phyloP scores from a whole-genome alignment of 495 filamentous ascomycete species.

The Neurospora sp. region DNA sequence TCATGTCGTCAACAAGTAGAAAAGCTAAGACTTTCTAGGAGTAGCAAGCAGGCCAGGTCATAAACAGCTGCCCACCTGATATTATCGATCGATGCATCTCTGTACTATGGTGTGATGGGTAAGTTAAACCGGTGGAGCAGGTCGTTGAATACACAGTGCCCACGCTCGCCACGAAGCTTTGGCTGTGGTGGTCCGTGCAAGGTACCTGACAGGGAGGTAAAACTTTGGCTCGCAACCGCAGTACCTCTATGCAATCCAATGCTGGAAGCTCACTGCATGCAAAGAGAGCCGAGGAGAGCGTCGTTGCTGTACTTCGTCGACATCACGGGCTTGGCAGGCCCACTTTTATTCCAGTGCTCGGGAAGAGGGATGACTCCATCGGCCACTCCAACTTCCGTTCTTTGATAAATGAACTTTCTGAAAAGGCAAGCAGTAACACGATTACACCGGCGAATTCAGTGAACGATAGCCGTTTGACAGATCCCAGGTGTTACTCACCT shows the following conservation, averaged over 20 bases:
- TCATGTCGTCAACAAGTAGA: neutral
- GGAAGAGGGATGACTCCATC: neutral
- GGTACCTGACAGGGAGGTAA: too few species aligned
- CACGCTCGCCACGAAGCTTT: too few species aligned
- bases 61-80: neutral
- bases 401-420: neutral
- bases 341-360: neutral
- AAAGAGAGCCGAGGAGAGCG: neutral
- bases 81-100: neutral
- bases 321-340: neutral
- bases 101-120: too few species aligned
- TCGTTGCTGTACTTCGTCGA: neutral
- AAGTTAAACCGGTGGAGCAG: too few species aligned
- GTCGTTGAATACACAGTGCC: too few species aligned
- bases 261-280: neutral
- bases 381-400: neutral
- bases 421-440: neutral
- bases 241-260: neutral
- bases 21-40: neutral
- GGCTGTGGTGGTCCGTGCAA: too few species aligned
- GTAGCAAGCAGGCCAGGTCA: neutral
- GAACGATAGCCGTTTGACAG: neutral
- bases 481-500: neutral
- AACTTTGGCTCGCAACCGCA: too few species aligned
- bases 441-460: neutral